Base-by-base conservation (phyloP, 2,329 filamentous ascomycete genomes). In the Hypoxylon sp. region DNA sequence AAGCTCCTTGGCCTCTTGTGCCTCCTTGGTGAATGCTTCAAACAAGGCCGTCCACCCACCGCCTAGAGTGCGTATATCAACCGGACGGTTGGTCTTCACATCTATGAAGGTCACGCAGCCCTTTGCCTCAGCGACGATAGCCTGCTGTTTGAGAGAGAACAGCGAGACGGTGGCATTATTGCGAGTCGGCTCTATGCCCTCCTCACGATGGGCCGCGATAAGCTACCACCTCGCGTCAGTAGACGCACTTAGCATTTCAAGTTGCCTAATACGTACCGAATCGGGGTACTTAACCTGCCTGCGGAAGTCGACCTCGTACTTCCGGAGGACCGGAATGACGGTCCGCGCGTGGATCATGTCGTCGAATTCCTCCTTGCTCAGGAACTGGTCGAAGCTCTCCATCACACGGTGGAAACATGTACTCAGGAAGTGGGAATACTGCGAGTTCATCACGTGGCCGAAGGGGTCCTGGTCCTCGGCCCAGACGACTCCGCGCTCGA, bases 401-500 rank as follows among this genome's bases (percentile, higher is more conserved):
- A 75, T 70, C 9, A 71, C 59, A 6, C 73, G 69, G 29, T 71
- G 64, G 63, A 73, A 73, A 51, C 69, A 72, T 0, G 63, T 53
- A n/a, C 73, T 67, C 0, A 76, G 14, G 47, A 71, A 77, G 19
- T 72, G 65, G 69, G 71, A 69, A 58, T 70, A 76, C 46, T 73
- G 68, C 0, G 72, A 70, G 0, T 76, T 71, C 68, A 71, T 76
- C 10, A 76, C 71, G 44, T 76, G 71, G 29, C 72, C 73, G 35
- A 66, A 75, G 1, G 73, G 74, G 50, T 75, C 75, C 31, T 76
- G 73, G 29, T 76, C 63, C 31, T 75, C 70, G 6, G 73, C 74
- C 74, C 73, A 76, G 9, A 73, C 46, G 8, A 76, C 71, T 5
- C 74, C 74, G 13, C 58, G 68, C 31, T 71, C 68, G 14, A 66